Base-by-base conservation (phyloP, 108 stramenopile species). In the Pseudonitzschia multiseries region DNA sequence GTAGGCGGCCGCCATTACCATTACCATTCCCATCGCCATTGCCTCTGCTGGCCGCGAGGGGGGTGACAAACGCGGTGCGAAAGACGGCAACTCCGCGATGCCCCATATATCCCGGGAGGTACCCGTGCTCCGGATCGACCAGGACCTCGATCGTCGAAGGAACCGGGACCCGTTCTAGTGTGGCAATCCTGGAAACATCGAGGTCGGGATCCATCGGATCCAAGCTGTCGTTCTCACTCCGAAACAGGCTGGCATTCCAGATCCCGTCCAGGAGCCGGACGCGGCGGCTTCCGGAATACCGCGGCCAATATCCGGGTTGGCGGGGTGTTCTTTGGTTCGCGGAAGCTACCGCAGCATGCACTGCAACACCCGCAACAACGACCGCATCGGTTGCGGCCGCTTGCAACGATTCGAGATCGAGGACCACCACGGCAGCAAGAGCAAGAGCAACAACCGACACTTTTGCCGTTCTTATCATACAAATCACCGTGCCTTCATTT, bases 161-260 rank as follows among this genome's bases (percentile, higher is more conserved):
- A n/a, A 82, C 64, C 8, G 1, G 12, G 20, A 64, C 50, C 13
- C 0, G 17, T 26, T 73, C 41, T 18, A 22, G 31, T 20, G 69
- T 75, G 21, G 14, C 41, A 50, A 71, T 68, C 10, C 13, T 44
- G 10, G 70, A 48, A 40, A 52, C n/a, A 57, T 76, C 70, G 12
- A 80, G 50, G 27, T 71, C 15, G 4, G 79, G 79, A 56, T 76
- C 48, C 79, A 80, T 71, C 31, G 79, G 75, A 76, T 80, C 79
- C 41, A 75, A 80, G 15, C 57, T 59, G 2, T 24, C 26, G 17
- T 0, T 59, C 0, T 0, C 26, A 15, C 24, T 15, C 1, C 0
- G 10, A n/a, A 57, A 20, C 13, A 41, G 27, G 22, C 54, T 53
- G 28, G 54, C 63, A 24, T 77, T 71, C 78, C 78, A 79, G 29